These are phyloP conservation scores for Actinomucor elegans DNA, from an alignment of 371 early-diverging fungal species.

Conservation along the genomic window DNA sequence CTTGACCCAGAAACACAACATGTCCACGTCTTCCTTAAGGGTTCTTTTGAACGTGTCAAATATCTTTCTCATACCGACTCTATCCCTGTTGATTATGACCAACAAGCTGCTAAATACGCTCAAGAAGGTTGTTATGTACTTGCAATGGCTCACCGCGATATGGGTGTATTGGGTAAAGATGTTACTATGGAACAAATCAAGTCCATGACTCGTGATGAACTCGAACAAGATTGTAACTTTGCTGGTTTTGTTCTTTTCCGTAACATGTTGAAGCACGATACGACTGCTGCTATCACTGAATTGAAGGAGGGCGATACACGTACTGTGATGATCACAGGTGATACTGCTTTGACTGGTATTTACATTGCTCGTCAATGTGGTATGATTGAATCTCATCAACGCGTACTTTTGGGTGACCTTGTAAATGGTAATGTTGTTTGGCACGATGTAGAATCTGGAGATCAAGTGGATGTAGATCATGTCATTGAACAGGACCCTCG, in stretches of 20 bases:
- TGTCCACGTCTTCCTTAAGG: constrained; percentile 73
- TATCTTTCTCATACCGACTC: constrained; percentile 46
- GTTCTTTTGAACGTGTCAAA: constrained; percentile 78
- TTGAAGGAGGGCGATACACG: constrained; percentile 78
- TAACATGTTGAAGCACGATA: constrained; percentile 87
- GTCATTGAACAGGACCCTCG: constrained; percentile 27
- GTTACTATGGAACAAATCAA: constrained; percentile 41
- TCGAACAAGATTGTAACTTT: constrained; percentile 68
- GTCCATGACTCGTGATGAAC: constrained; percentile 56
- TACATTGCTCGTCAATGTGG: constrained; percentile 81
- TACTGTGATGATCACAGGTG: constrained; percentile 92
- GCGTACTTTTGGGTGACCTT: constrained; percentile 53
- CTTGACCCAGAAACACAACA: constrained; percentile 50
- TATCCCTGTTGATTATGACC: constrained; percentile 67
- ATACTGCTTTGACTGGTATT: constrained; percentile 85
- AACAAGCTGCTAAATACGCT: constrained; percentile 60
- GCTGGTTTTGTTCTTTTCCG: constrained; percentile 85
- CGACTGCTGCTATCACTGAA: constrained; percentile 68
- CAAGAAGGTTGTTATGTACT: constrained; percentile 83
- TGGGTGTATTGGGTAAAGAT: constrained; percentile 46
- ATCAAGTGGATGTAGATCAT: constrained; percentile 33
- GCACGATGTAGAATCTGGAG: constrained; percentile 55
- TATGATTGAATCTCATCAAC: constrained; percentile 58
- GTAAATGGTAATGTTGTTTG: constrained; percentile 41
- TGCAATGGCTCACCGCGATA: constrained; percentile 63